Conservation (phyloP, 176 grass and related monocot species). For the Eleusine coracana region DNA sequence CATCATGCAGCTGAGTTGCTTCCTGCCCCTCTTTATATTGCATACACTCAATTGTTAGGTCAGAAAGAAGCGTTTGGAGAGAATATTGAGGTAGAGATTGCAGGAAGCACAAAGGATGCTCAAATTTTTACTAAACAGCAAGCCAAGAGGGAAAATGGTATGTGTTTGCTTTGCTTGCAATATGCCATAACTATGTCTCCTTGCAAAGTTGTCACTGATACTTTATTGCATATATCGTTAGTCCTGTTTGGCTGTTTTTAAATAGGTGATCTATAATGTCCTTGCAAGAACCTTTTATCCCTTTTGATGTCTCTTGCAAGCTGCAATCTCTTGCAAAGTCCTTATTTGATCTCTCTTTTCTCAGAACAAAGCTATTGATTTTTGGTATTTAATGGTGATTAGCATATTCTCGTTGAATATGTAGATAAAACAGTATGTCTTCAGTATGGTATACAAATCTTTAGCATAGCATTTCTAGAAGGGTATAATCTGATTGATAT, state of each 20-base stretch:
- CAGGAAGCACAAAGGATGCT: slow-evolving; percentile 88
- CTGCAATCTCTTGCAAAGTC: background rate
- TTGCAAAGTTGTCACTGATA: slow-evolving; percentile 3
- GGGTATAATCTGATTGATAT: background rate
- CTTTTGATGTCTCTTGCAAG: background rate
- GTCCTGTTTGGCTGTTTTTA: background rate
- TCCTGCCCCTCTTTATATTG: slow-evolving; percentile 81
- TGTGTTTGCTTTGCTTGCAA: slow-evolving; percentile 26
- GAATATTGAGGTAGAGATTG: slow-evolving; percentile 90
- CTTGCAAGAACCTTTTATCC: background rate
- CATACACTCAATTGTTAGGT: slow-evolving; percentile 81
- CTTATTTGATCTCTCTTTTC: background rate
- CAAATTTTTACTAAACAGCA: slow-evolving; percentile 76
- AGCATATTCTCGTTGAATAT: slow-evolving; percentile 6
- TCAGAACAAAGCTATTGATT: background rate
- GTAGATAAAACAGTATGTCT: background rate
- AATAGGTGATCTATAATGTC: background rate
- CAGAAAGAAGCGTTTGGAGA: slow-evolving; percentile 99
- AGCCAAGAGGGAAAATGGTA: slow-evolving; percentile 77
- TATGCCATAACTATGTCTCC: slow-evolving; percentile 2
- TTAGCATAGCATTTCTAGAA: background rate
- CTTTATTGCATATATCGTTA: background rate
- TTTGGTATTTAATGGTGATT: background rate
- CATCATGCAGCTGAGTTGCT: slow-evolving; percentile 83
- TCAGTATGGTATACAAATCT: background rate